Evolutionary conservation across 164 flowering plant species (phyloP), one percentile per base, ranked within the genome.

Genomic region (Magnolia officinalis): DNA sequence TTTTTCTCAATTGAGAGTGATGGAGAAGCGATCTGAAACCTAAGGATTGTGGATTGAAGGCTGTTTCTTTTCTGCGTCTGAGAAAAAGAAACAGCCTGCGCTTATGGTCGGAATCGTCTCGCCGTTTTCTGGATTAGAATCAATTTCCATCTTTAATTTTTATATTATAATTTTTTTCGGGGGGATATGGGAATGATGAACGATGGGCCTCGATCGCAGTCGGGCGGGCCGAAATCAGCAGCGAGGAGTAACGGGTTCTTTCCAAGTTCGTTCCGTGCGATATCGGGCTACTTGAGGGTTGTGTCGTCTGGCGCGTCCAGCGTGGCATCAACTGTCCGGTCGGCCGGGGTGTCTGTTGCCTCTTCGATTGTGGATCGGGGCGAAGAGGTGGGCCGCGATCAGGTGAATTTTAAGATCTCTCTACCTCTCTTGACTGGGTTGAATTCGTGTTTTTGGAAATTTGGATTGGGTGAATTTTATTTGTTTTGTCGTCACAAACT

Each of bases 261-360:
- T 18, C 89, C 90, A n/a, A 86, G 76, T 63, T 87, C 96, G 8
- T 83, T 90, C 65, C 88, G 90, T 23, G 80, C 95, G 0, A 63
- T 93, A 61, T 90, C 96, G 0, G 79, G 90, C 68, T 92, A 91
- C 77, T 65, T 87, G 82, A 90, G 87, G 89, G 85, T 88, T 21
- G 95, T 93, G 8, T 92, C 98, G 2, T 87, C 95, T 0, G 98
- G 98, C 51, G 98, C 98, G 16, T 92, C 95, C 2, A 87, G 84
- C 4, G 95, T 94, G 4, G 96, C 98, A 2, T 87, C 90, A 0
- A 76, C 87, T 2, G 89, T 89, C 18, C 77, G 89, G 78, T 90
- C 97, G 0, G 97, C 95, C 13, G 81, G 84, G 9, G 92, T 88
- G 0, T 89, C 95, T 0, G 93, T 87, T 45, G 95, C 97, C 1